Conservation (phyloP, 331 rosid species). For the Malus hybrid region DNA sequence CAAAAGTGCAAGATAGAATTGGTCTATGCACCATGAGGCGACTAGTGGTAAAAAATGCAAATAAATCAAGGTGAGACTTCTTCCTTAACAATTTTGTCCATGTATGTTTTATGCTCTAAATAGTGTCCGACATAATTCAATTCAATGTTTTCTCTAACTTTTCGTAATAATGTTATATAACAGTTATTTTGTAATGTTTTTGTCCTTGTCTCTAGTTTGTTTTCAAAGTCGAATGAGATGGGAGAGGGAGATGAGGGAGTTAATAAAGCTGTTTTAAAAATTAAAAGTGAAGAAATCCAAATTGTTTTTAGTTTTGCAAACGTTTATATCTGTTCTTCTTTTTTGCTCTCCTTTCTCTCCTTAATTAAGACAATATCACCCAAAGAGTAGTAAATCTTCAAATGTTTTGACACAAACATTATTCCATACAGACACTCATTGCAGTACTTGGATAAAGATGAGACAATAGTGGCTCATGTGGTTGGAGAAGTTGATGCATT, state of each 20-base stretch:
- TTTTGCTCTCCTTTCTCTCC: neutral
- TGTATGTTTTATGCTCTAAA: constrained; percentile 11
- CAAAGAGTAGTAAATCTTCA: neutral
- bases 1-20: constrained; percentile 68
- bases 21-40: constrained; percentile 46
- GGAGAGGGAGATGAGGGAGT: neutral
- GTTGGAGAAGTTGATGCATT: constrained; percentile 57
- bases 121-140: neutral
- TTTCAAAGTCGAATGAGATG: neutral
- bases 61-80: constrained; percentile 52
- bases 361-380: neutral
- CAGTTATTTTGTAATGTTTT: neutral
- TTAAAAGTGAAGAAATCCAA: neutral
- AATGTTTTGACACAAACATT: neutral
- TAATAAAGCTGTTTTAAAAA: no score
- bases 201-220: neutral
- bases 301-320: neutral
- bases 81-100: neutral
- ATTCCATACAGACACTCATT: constrained; percentile 45
- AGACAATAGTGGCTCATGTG: constrained; percentile 58
- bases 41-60: constrained; percentile 50
- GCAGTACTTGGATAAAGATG: constrained; percentile 59
- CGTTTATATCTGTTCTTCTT: neutral
- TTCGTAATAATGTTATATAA: neutral
- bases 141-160: neutral